Evolutionary conservation across 2,329 filamentous ascomycete genomes (phyloP).

Genomic region (Apiospora sp.): DNA sequence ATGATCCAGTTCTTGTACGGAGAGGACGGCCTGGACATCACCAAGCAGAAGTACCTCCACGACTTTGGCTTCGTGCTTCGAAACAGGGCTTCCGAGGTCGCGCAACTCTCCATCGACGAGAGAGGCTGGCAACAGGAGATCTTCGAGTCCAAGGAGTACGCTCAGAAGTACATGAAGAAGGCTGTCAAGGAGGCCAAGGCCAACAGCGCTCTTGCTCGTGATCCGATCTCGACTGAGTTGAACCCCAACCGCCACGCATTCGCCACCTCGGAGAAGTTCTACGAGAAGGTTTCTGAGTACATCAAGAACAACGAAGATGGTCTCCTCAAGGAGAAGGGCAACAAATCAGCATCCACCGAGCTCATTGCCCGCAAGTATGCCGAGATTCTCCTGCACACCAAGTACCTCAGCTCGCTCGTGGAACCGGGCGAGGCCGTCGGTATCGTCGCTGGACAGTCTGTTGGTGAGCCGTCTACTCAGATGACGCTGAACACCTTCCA

Average conservation of each 20-base stretch:
- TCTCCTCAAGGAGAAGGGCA: conserved; percentile 60
- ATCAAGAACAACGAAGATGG: conserved; percentile 77
- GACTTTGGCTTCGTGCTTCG: conserved; percentile 91
- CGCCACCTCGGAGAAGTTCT: conserved; percentile 90
- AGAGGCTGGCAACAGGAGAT: conserved; percentile 50
- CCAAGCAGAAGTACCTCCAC: conserved; percentile 89
- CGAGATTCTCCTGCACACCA: conserved; percentile 85
- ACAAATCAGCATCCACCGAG: conserved; percentile 41
- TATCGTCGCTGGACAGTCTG: conserved; percentile 94
- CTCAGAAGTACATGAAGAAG: conserved; percentile 82
- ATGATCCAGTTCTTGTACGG: conserved; percentile 96
- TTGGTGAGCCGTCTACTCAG: conserved; percentile 96
- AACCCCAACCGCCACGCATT: conserved; percentile 82
- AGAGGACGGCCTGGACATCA: conserved; percentile 93
- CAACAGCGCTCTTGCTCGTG: conserved; percentile 65
- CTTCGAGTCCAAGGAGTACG: conserved; percentile 62
- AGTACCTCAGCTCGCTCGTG: conserved; percentile 90
- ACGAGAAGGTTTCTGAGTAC: conserved; percentile 75
- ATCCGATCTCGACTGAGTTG: conserved; percentile 77
- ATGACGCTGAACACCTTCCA: conserved; percentile 99
- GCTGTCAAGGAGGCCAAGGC: conserved; percentile 76
- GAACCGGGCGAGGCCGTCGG: conserved; percentile 97
- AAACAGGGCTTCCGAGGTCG: conserved; percentile 83
- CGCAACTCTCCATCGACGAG: conserved; percentile 74
- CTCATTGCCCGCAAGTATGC: conserved; percentile 70